A percentile compares a stretch with the other conserved stretches of the same genome.
These are phyloP conservation scores for Didymella glomerata DNA, from an alignment of 2,329 filamentous ascomycete genomes.

Conservation along the genomic window DNA sequence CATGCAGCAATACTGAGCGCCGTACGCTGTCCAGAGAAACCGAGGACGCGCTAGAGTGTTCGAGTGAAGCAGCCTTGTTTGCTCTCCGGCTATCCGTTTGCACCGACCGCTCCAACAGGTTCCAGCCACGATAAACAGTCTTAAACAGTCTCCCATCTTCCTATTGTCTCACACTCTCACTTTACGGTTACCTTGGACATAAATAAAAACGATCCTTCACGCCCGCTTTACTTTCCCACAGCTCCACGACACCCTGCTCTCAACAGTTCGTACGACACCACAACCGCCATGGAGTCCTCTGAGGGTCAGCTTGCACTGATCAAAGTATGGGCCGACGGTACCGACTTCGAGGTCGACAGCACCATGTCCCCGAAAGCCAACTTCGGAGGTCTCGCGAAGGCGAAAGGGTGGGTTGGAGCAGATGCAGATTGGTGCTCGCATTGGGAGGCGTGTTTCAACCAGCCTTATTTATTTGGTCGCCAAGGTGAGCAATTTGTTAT, in stretches of 20 bases:
- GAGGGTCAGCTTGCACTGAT: slow-evolving; percentile 24
- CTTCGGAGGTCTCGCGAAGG: slow-evolving; percentile 34
- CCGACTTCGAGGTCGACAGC: slow-evolving; percentile 21
- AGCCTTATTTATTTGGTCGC: slow-evolving; percentile 24
- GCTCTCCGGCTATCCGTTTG: slow-evolving; percentile 2
- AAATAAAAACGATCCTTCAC: background rate
- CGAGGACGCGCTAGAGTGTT: background rate
- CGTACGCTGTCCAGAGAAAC: background rate
- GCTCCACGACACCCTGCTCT: background rate
- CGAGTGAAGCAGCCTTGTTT: slow-evolving; percentile 9
- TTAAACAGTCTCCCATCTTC: slow-evolving; percentile 2
- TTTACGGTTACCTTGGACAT: background rate
- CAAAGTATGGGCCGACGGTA: slow-evolving; percentile 24
- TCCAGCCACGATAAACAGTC: slow-evolving; percentile 5
- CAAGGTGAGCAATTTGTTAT: slow-evolving; percentile 7
- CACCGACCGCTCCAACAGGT: slow-evolving; percentile 5
- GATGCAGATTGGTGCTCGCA: slow-evolving; percentile 25
- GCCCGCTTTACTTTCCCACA: background rate
- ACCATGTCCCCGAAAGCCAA: slow-evolving; percentile 29
- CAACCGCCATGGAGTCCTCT: slow-evolving; percentile 14
- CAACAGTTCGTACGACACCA: background rate
- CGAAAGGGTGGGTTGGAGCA: slow-evolving; percentile 32
- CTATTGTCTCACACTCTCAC: slow-evolving; percentile 7
- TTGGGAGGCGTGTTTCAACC: slow-evolving; percentile 32
- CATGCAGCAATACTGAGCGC: background rate